Conservation (phyloP, 2,329 filamentous ascomycete genomes). For the Fusarium vanettenii region DNA sequence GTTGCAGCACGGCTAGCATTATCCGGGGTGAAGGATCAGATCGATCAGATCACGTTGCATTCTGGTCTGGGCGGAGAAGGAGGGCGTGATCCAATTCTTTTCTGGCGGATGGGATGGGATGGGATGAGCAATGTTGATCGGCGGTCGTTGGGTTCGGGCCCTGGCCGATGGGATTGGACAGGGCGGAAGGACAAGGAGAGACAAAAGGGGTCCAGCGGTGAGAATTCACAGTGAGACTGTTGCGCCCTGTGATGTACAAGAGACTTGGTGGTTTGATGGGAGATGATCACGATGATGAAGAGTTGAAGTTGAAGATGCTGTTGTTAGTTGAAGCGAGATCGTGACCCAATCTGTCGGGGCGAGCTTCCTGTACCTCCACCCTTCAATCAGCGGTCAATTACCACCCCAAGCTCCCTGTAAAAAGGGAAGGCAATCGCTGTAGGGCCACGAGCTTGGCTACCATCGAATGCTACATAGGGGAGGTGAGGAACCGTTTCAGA, state of each 20-base stretch:
- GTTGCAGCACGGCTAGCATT: slow-evolving; percentile 29
- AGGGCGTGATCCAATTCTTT: slow-evolving; percentile 1
- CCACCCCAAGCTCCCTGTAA: slow-evolving; percentile 8
- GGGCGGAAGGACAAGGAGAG: slow-evolving; percentile 3
- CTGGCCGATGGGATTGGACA: background rate
- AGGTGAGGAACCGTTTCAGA: slow-evolving; percentile 17
- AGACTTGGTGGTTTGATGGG: background rate
- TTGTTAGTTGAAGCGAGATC: slow-evolving; percentile 10
- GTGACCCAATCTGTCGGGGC: slow-evolving; percentile 14
- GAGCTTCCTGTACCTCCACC: background rate
- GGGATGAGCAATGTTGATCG: slow-evolving; percentile 26
- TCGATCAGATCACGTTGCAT: slow-evolving; percentile 40
- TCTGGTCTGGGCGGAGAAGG: slow-evolving; percentile 22
- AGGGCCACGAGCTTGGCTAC: slow-evolving; percentile 8
- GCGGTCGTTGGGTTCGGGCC: background rate
- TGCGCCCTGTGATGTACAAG: background rate
- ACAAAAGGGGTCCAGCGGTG: slow-evolving; percentile 15
- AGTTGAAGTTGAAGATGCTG: slow-evolving; percentile 4
- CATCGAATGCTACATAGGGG: slow-evolving; percentile 12
- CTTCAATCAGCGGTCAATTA: slow-evolving; percentile 5
- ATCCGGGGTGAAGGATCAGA: slow-evolving; percentile 25
- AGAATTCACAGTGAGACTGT: background rate
- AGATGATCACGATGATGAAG: background rate
- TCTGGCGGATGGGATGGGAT: background rate
- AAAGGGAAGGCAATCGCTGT: slow-evolving; percentile 15